These are phyloP conservation scores for Xylaria digitata DNA, from an alignment of 2,329 filamentous ascomycete species.

Conservation along the genomic window DNA sequence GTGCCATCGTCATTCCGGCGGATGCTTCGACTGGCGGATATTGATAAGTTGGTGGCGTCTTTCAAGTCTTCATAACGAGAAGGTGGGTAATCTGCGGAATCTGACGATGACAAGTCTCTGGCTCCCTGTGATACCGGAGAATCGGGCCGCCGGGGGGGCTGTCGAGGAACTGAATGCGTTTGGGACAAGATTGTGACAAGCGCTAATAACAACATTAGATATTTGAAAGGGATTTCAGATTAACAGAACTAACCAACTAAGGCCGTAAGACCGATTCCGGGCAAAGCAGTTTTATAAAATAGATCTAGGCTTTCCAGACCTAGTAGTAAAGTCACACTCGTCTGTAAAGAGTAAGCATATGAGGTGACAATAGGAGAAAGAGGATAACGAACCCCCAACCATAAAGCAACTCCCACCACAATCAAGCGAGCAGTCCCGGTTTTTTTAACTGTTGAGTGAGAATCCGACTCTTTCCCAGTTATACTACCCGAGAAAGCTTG, in stretches of 20 bases:
- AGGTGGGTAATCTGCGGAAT: constrained; percentile 57
- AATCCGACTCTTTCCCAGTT: constrained; percentile 44
- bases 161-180: constrained; percentile 49
- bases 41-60: constrained; percentile 52
- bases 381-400: constrained; percentile 62
- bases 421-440: constrained; percentile 57
- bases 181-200: constrained; percentile 56
- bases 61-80: constrained; percentile 63
- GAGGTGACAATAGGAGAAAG: constrained; percentile 16
- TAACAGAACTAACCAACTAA: constrained; percentile 58
- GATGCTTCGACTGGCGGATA: constrained; percentile 42
- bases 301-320: constrained; percentile 58
- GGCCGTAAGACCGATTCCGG: constrained; percentile 61
- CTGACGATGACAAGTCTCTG: constrained; percentile 57
- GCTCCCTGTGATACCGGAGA: constrained; percentile 55
- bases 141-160: constrained; percentile 51
- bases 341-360: constrained; percentile 50
- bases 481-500: constrained; percentile 55
- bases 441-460: constrained; percentile 45
- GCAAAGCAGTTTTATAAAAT: constrained; percentile 61
- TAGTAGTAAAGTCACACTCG: constrained; percentile 63
- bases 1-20: constrained; percentile 40
- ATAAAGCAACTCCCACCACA: constrained; percentile 60
- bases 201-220: constrained; percentile 48
- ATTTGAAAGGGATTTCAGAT: not conserved